Evolutionary conservation across 140 eudicot genomes (phyloP).

Genomic region (Bidens hawaiensis): DNA sequence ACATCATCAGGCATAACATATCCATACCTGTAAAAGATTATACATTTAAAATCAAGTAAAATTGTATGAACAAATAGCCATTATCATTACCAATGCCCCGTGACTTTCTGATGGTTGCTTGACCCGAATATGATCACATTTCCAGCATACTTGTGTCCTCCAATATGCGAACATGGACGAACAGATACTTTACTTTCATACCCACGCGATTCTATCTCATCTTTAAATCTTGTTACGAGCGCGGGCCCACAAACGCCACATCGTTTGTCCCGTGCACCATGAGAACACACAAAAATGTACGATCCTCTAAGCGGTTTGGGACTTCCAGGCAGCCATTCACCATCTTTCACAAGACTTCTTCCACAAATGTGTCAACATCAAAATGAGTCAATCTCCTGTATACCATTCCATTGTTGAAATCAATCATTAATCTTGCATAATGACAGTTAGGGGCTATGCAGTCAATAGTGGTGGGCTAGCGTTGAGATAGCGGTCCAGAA

Average conservation of each 20-base stretch:
- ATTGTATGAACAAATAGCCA: neutral
- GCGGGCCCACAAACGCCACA: conserved; percentile 94
- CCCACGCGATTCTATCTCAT: conserved; percentile 71
- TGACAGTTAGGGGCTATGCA: no score
- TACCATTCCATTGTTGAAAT: neutral
- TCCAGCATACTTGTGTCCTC: conserved; percentile 94
- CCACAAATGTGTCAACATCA: conserved; percentile 94
- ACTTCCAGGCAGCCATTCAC: conserved; percentile 94
- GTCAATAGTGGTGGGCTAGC: no score
- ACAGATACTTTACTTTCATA: conserved; percentile 73
- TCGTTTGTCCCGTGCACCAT: conserved; percentile 81
- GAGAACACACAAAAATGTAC: conserved; percentile 89
- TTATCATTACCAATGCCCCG: conserved; percentile 73
- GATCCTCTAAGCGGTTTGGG: conserved; percentile 85
- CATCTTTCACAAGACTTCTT: conserved; percentile 95
- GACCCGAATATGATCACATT: conserved; percentile 85
- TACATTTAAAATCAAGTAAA: neutral
- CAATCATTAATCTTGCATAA: neutral
- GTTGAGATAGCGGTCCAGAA: no score
- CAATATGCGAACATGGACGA: conserved; percentile 94
- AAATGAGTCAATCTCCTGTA: conserved; percentile 96
- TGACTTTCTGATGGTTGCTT: conserved; percentile 52
- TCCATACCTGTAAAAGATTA: conserved; percentile 65
- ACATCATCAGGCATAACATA: conserved; percentile 96
- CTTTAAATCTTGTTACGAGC: conserved; percentile 63